A percentile compares a stretch with the other conserved stretches of the same genome.
These are phyloP conservation scores for Malassezia cuniculi DNA, from an alignment of 1,284 basidiomycete species.

Conservation along the genomic window DNA sequence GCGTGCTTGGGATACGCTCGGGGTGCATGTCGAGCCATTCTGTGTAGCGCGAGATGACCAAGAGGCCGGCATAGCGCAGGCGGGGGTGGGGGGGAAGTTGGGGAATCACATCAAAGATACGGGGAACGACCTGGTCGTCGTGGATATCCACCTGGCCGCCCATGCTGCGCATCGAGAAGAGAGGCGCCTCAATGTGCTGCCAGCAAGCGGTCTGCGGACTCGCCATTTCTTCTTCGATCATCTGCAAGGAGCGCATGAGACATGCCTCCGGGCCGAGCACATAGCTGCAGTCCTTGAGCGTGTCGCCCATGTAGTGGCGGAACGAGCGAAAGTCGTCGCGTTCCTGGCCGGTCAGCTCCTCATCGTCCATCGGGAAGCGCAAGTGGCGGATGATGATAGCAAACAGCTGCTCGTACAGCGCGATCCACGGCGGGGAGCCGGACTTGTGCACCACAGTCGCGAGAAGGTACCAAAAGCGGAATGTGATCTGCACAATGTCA, in stretches of 20 bases:
- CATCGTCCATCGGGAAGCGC: conserved; percentile 61
- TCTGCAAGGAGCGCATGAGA: conserved; percentile 64
- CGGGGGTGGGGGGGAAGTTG: conserved; percentile 77
- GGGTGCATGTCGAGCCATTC: conserved; percentile 91
- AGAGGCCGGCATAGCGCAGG: conserved; percentile 83
- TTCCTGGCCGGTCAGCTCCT: conserved; percentile 64
- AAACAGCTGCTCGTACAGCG: conserved; percentile 74
- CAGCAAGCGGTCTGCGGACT: conserved; percentile 51
- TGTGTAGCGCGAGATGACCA: conserved; percentile 90
- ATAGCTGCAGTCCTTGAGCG: conserved; percentile 93
- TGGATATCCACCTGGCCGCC: conserved; percentile 77
- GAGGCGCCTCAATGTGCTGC: conserved; percentile 94
- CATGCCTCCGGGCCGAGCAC: conserved; percentile 80
- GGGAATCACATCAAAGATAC: conserved; percentile 88
- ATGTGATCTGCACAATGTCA: conserved; percentile 93
- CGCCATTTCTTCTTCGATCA: conserved; percentile 61
- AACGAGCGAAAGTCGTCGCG: conserved; percentile 86
- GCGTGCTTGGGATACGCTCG: conserved; percentile 67
- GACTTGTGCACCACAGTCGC: conserved; percentile 19
- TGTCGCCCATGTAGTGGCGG: conserved; percentile 96
- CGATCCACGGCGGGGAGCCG: conserved; percentile 52
- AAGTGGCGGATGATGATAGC: conserved; percentile 77
- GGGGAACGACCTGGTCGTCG: conserved; percentile 74
- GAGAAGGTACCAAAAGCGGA: conserved; percentile 88
- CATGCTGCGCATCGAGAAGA: conserved; percentile 97